Conservation (phyloP, 768 basidiomycete species). For the Agaricus blazei region DNA sequence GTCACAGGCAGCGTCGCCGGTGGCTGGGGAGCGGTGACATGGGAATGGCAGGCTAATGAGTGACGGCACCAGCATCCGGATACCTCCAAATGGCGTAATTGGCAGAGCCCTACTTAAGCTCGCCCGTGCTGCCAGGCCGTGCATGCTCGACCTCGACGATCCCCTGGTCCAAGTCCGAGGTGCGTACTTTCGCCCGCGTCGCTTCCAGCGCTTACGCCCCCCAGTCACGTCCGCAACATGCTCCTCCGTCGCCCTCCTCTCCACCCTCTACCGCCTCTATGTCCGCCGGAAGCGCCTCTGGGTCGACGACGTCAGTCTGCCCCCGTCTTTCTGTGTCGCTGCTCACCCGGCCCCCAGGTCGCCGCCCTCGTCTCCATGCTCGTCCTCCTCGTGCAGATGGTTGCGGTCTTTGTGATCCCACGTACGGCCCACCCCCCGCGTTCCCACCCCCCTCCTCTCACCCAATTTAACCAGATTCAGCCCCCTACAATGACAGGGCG, state of each 20-base stretch:
- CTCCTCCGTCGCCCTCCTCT: slow-evolving; percentile 25
- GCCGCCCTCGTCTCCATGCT: slow-evolving; percentile 26
- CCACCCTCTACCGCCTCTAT: slow-evolving; percentile 25
- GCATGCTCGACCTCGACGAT: slow-evolving; percentile 5
- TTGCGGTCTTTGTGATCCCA: slow-evolving; percentile 24
- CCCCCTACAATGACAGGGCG: slow-evolving; percentile 14
- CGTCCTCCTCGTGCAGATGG: slow-evolving; percentile 21
- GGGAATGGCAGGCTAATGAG: not conserved
- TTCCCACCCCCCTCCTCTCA: not conserved
- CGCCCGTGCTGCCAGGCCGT: not conserved
- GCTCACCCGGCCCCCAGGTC: slow-evolving; percentile 13
- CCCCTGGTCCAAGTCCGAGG: slow-evolving; percentile 8
- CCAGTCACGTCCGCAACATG: slow-evolving; percentile 28
- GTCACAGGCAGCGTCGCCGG: not conserved
- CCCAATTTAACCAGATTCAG: slow-evolving; percentile 2
- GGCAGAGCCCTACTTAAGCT: slow-evolving; percentile 5
- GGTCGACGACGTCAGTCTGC: slow-evolving; percentile 30
- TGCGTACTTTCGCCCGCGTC: not conserved
- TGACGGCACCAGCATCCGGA: not conserved
- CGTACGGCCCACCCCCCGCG: slow-evolving; percentile 9
- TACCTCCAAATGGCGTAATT: slow-evolving; percentile 9
- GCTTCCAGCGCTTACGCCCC: not conserved
- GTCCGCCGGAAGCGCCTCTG: slow-evolving; percentile 26
- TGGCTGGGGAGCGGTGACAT: too few relatives aligned
- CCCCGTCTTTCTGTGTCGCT: not conserved